A percentile compares a stretch with the other conserved stretches of the same genome.
Conservation (phyloP, 352 stramenopile genomes). For the Plasmopara muralis region DNA sequence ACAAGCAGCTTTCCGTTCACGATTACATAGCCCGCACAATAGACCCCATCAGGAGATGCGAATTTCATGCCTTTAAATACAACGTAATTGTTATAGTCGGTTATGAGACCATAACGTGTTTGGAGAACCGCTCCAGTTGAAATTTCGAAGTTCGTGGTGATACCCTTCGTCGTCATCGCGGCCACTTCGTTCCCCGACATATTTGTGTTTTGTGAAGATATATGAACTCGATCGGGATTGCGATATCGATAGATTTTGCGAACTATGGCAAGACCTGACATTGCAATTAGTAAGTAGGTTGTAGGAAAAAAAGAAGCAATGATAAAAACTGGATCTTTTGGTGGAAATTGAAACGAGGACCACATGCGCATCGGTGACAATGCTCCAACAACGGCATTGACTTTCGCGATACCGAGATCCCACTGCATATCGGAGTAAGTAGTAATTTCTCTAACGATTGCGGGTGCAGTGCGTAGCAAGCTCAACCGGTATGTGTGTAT, state of each 20-base stretch:
- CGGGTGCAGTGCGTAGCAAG: conserved; percentile 9
- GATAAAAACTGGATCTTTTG: conserved; percentile 17
- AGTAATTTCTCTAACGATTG: conserved; percentile 8
- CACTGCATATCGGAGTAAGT: conserved; percentile 12
- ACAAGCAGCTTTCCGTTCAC: too few relatives aligned
- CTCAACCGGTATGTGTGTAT: conserved; percentile 14
- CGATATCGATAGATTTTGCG: conserved; percentile 14
- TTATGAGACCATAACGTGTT: too few relatives aligned
- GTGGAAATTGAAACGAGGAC: conserved; percentile 18
- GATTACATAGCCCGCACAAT: too few relatives aligned
- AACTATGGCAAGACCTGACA: neutral
- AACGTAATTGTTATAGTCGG: too few relatives aligned
- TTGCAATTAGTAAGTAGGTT: too few relatives aligned
- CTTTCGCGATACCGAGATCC: conserved; percentile 6
- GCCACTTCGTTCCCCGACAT: too few relatives aligned
- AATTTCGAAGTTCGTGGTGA: too few relatives aligned
- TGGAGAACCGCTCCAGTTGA: too few relatives aligned
- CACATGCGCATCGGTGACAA: conserved; percentile 25
- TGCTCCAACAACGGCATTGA: conserved; percentile 2
- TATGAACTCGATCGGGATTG: conserved; percentile 11
- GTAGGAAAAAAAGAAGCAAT: conserved; percentile 8
- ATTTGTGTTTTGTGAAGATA: neutral
- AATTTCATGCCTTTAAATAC: too few relatives aligned
- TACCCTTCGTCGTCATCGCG: too few relatives aligned
- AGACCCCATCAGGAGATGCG: too few relatives aligned